Evolutionary conservation across 176 grass and related monocot species (phyloP), one percentile per base, ranked within the genome.

Genomic region (bread wheat (Triticum aestivum)): DNA sequence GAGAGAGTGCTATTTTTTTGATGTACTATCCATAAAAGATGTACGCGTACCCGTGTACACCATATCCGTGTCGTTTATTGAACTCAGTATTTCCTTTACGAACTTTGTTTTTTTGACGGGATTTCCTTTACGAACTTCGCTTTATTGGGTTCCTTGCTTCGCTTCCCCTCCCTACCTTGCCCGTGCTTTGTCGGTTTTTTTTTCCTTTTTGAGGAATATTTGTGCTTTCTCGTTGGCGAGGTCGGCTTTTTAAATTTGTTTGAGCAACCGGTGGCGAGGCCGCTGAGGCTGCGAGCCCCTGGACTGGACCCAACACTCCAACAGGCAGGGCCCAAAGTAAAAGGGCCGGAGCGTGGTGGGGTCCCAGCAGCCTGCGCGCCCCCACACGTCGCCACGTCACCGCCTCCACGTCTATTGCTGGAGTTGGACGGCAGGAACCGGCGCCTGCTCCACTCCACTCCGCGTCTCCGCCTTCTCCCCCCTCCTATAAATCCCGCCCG

Each of bases 371-470:
- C 9, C 11, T 5, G 75, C 66, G 27, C 37, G 69, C 81, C 85
- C 81, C 81, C 81, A 81, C 81, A 88, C 62, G 85, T 30, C 81
- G 35, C 85, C 84, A 63, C 73, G 52, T 79, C 81, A 74, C 41
- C 3, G 23, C 82, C 23, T 27, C 18, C 82, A 72, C 89, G 85
- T 75, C 29, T 47, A 70, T 30, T 54, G 45, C 11, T 52, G 75
- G 4, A 75, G 65, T 58, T 4, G 26, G 58, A 84, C 58, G 70
- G 47, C 49, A 15, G 80, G 39, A 66, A 37, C 69, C 33, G 88
- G 23, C 65, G 56, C 80, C 72, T 78, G 79, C 84, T 84, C 80
- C 74, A 34, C 56, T 59, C 56, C 56, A 59, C 56, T 21, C 51
- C 51, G 51, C 15, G 51, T 54, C 80, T 45, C 24, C 79, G 63